Percentiles rank a stretch among this genome's conserved stretches.
Conservation (phyloP, 2,329 filamentous ascomycete species). For the Didymella glomerata region DNA sequence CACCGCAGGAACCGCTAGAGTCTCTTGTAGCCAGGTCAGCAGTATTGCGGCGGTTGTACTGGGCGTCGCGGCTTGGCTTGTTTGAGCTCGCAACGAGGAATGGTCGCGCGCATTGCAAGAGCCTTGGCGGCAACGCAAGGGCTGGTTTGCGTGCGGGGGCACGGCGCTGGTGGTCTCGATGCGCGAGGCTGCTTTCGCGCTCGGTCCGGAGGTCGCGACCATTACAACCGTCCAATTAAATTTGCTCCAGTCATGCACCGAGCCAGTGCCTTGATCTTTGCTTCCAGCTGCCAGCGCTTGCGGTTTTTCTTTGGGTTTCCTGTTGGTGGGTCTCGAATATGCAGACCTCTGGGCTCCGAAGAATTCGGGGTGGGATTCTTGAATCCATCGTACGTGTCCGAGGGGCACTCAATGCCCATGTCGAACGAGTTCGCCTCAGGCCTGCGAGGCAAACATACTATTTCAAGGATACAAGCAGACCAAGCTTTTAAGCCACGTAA, state of each 20-base stretch:
- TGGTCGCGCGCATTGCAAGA: no score
- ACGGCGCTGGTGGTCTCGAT: neutral
- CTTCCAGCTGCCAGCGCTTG: neutral
- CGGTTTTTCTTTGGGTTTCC: neutral
- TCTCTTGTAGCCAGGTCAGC: neutral
- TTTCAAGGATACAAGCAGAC: constrained; percentile 3
- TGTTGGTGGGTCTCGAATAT: neutral
- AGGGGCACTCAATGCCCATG: no score
- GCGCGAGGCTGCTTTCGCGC: neutral
- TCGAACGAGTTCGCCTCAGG: neutral
- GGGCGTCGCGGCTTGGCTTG: constrained; percentile 20
- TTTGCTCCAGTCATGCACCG: neutral
- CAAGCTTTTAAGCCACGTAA: constrained; percentile 17
- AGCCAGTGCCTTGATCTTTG: neutral
- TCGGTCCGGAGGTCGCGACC: neutral
- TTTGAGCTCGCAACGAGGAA: constrained; percentile 7
- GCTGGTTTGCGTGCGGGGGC: neutral
- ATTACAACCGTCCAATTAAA: neutral
- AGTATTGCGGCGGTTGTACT: constrained; percentile 13
- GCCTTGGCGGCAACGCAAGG: neutral
- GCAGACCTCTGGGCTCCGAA: neutral
- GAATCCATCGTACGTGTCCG: neutral
- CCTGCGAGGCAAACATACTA: neutral
- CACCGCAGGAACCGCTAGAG: constrained; percentile 1
- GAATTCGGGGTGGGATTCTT: neutral